Base-by-base conservation (phyloP, 768 basidiomycete genomes). In the Calocybe cyanea region DNA sequence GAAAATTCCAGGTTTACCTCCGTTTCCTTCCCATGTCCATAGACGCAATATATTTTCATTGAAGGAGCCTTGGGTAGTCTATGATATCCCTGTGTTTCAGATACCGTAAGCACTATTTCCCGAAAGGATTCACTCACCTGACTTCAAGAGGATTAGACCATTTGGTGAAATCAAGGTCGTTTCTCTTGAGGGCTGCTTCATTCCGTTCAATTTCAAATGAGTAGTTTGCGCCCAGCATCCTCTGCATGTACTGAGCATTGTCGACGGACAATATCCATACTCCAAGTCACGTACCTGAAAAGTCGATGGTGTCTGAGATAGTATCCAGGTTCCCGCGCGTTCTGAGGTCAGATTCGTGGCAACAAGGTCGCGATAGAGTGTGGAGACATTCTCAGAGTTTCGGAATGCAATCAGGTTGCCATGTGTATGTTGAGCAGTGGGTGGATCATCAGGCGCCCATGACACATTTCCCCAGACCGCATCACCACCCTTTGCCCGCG, bases 21-120 rank as follows among this genome's bases (percentile, higher is more conserved):
- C 0, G 93, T 99, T 56, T 93, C 88, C 60, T 97, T 97, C 15
- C 95, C 95, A 54, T 91, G 85, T 0, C 95, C 95, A 67, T 98
- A 97, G 2, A 93, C 79, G 52, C 94, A 97, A 62, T 84, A 88
- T 21, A 95, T 83, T 59, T 85, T 90, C 83, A 96, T 87, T 4
- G 85, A 87, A 1, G 95, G 93, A 0, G 96, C 96, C 38, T 81
- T 65, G 1, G 95, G 95, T 14, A 99, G 70, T 53, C 89, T 90
- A 44, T 35, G 38, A 30, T n/a, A 46, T 24, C 18, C 28, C 2
- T 19, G 31, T 40, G 28, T 35, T 34, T 18, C 25, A 28, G 25
- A 28, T 5, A 28, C 25, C 11, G 0, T 28, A 45, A 11, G 15
- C 0, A 14, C 14, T 7, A 19, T 3, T 18, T 23, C 21, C 28